Evolutionary conservation across 2,329 filamentous ascomycete genomes (phyloP).

Genomic region (Botrytis byssoidea): DNA sequence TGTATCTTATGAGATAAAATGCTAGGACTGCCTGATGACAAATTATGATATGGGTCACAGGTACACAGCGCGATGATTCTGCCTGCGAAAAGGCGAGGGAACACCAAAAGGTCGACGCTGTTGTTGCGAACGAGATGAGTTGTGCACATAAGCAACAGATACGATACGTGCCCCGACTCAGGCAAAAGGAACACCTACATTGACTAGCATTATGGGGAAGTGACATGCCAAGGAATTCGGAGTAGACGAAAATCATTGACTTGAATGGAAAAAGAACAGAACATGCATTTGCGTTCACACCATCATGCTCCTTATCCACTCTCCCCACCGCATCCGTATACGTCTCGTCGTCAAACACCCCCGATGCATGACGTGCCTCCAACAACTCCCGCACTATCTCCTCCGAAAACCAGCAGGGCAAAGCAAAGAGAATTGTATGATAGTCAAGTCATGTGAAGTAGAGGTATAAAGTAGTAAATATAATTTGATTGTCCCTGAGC

Average conservation of each 20-base stretch:
- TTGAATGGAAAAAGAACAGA: no score
- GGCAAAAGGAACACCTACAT: no score
- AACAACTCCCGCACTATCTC: constrained; percentile 71
- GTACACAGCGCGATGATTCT: not conserved
- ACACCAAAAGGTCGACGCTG: not conserved
- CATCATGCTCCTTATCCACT: constrained; percentile 70
- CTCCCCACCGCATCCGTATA: constrained; percentile 68
- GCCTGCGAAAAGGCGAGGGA: not conserved
- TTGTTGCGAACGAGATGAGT: not conserved
- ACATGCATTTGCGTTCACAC: no score
- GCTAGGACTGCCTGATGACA: not conserved
- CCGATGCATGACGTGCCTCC: constrained; percentile 59
- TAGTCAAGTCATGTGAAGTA: not conserved
- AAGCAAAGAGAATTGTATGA: not conserved
- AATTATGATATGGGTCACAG: not conserved
- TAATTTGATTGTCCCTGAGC: not conserved
- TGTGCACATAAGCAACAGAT: not conserved
- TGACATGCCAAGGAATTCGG: no score
- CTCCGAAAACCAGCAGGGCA: constrained; percentile 32
- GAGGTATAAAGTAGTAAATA: not conserved
- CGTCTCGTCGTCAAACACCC: constrained; percentile 67
- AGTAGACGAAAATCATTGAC: no score
- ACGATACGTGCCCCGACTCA: no score
- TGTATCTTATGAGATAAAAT: not conserved
- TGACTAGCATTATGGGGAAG: no score